phyloP scores from a whole-genome alignment of 768 basidiomycete species.

The Boletus reticulatus region DNA sequence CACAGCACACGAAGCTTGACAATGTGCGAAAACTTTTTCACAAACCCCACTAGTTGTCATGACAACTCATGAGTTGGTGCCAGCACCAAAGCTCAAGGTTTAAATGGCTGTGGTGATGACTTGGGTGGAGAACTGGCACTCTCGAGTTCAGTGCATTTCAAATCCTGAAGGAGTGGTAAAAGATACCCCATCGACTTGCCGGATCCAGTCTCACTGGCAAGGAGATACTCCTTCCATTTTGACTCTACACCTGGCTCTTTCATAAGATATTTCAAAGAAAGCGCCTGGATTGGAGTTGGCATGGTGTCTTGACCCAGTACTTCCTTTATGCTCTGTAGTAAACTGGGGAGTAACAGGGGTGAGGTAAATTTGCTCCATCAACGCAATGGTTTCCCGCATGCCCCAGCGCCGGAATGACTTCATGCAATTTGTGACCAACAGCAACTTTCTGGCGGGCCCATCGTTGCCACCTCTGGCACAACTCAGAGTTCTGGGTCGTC shows the following conservation, averaged over 20 bases:
- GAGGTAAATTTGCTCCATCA: constrained; percentile 54
- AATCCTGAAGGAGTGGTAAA: constrained; percentile 73
- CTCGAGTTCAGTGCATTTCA: constrained; percentile 63
- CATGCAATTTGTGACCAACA: too few relatives aligned
- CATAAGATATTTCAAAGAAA: constrained; percentile 67
- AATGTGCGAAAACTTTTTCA: constrained; percentile 72
- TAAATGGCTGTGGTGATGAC: constrained; percentile 33
- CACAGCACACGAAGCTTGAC: constrained; percentile 75
- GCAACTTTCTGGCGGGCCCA: too few relatives aligned
- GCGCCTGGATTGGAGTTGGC: constrained; percentile 79
- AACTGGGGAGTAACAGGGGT: constrained; percentile 66
- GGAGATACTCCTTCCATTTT: constrained; percentile 47
- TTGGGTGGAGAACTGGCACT: constrained; percentile 2
- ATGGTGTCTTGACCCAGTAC: constrained; percentile 52
- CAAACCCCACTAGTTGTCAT: constrained; percentile 71
- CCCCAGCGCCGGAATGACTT: too few relatives aligned
- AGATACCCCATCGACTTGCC: constrained; percentile 92
- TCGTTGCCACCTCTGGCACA: too few relatives aligned
- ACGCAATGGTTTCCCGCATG: too few relatives aligned
- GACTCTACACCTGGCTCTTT: constrained; percentile 17
- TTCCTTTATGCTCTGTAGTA: constrained; percentile 55
- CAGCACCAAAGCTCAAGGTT: constrained; percentile 77
- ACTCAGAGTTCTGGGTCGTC: too few relatives aligned
- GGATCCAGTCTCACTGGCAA: constrained; percentile 89
- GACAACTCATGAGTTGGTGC: constrained; percentile 90